Evolutionary conservation across 805 yeast species (phyloP).

Genomic region (Saccharomyces eubayanus): DNA sequence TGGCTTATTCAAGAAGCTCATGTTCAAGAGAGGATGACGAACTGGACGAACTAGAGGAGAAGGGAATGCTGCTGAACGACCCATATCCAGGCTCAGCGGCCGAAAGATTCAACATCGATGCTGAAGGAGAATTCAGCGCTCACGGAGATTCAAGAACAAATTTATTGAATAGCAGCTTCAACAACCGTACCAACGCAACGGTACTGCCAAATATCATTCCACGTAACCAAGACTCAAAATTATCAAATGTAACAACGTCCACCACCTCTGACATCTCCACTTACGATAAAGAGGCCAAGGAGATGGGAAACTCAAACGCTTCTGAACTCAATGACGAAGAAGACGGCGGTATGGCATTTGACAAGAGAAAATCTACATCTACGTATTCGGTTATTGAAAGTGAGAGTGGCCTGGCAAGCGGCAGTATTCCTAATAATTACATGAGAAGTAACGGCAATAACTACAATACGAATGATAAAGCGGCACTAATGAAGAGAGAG

Average conservation of each 20-base stretch:
- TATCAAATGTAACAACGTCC: background rate
- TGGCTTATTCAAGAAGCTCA: slow-evolving; percentile 27
- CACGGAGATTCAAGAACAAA: slow-evolving; percentile 1
- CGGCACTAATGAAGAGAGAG: background rate
- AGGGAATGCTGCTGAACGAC: background rate
- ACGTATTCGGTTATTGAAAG: slow-evolving; percentile 20
- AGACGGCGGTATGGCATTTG: slow-evolving; percentile 1
- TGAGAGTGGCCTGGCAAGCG: slow-evolving; percentile 3
- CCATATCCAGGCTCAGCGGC: background rate
- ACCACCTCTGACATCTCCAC: background rate
- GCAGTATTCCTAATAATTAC: background rate
- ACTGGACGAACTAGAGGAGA: slow-evolving; percentile 1
- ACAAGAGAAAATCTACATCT: slow-evolving; percentile 6
- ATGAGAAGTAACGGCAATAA: background rate
- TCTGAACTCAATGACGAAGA: slow-evolving; percentile 2
- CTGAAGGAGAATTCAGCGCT: slow-evolving; percentile 5
- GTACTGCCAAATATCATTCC: slow-evolving; percentile 3
- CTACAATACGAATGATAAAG: background rate
- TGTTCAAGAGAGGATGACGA: slow-evolving; percentile 17
- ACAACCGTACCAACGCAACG: background rate
- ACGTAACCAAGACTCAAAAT: background rate
- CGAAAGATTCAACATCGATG: slow-evolving; percentile 3
- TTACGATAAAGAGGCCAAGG: background rate
- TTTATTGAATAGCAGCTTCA: background rate
- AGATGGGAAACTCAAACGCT: background rate